Conservation (phyloP, 176 grass and related monocot genomes). For the Oryza nivara region DNA sequence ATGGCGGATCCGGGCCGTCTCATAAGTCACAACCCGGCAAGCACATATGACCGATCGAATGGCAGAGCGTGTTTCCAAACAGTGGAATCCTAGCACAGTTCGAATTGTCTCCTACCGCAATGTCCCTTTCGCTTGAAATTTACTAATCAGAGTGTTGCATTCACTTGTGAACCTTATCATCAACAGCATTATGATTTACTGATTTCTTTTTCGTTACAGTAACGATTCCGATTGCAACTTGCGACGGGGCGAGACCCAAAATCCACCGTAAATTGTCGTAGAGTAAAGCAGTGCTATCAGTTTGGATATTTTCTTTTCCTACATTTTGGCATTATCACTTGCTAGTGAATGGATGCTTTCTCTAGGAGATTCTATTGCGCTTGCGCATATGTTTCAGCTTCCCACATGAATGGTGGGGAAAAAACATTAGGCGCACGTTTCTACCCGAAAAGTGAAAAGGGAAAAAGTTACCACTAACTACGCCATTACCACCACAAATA, state of each 20-base stretch:
- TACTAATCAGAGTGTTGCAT: not conserved
- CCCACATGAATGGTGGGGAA: not conserved
- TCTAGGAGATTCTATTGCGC: constrained; percentile 23
- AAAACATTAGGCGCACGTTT: constrained; percentile 31
- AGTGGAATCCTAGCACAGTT: not conserved
- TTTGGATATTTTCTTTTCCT: not conserved
- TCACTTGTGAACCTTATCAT: not conserved
- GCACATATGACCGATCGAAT: constrained; percentile 12
- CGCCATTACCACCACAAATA: constrained; percentile 34
- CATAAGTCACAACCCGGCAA: not conserved
- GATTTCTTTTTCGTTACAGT: not conserved
- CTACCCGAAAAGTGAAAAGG: not conserved
- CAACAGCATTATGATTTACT: not conserved
- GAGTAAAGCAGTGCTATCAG: not conserved
- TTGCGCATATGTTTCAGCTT: not conserved
- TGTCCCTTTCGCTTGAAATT: not conserved
- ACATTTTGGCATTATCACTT: not conserved
- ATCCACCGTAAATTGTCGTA: not conserved
- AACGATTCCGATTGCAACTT: not conserved
- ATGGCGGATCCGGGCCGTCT: not conserved
- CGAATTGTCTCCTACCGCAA: not conserved
- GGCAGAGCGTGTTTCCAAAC: not conserved
- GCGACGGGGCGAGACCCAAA: constrained; percentile 3
- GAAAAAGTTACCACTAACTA: constrained; percentile 30
- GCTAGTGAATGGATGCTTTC: not conserved